These are phyloP conservation scores for Apiospora hydei DNA, from an alignment of 2,329 filamentous ascomycete species.

Conservation along the genomic window DNA sequence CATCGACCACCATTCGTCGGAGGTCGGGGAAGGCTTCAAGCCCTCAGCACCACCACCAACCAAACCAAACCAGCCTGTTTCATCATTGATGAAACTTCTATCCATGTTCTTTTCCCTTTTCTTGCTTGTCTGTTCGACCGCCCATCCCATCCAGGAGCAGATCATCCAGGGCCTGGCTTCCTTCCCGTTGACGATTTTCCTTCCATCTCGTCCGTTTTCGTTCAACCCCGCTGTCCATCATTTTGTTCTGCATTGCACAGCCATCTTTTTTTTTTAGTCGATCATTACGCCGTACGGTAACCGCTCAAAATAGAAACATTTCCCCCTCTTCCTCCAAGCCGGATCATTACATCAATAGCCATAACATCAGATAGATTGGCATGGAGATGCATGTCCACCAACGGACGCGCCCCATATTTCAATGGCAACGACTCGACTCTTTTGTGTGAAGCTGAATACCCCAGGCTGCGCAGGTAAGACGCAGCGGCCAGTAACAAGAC, in stretches of 20 bases:
- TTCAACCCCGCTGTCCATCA: slow-evolving; percentile 4
- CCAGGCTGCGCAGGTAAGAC: not conserved
- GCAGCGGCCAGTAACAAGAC: not conserved
- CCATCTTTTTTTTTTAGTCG: not conserved
- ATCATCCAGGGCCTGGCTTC: not conserved
- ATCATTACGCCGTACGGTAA: slow-evolving; percentile 15
- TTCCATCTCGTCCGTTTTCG: not conserved
- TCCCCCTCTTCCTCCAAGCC: not conserved
- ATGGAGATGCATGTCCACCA: slow-evolving; percentile 10
- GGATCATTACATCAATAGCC: not conserved
- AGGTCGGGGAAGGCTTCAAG: not conserved
- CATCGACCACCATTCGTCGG: not conserved
- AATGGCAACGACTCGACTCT: slow-evolving; percentile 4
- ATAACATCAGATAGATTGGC: slow-evolving; percentile 6
- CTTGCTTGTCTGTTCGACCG: not conserved
- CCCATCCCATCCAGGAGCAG: not conserved
- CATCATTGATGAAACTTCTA: not conserved
- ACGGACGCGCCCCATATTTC: not conserved
- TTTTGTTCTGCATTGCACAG: slow-evolving; percentile 1
- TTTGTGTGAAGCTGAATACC: not conserved
- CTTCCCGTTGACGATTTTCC: not conserved
- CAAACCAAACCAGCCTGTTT: not conserved
- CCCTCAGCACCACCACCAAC: not conserved
- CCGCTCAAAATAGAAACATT: slow-evolving; percentile 8
- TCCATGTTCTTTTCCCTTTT: not conserved